Evolutionary conservation across 768 basidiomycete species (phyloP).

Genomic region (Macrocybe gigantea): DNA sequence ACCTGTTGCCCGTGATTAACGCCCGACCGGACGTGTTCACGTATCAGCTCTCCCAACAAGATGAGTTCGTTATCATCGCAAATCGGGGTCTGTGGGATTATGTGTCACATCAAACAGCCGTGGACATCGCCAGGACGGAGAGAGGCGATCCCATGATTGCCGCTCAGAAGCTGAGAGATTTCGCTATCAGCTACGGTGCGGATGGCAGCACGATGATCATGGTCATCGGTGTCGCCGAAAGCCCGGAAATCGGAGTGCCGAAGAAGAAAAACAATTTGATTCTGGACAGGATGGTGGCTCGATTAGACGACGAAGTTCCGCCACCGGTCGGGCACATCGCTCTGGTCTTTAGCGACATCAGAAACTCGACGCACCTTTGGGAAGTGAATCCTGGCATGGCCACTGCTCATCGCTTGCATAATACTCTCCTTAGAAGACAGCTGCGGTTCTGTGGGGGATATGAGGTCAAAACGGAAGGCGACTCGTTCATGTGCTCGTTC

Average conservation of each 20-base stretch:
- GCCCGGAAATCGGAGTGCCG: conserved; percentile 46
- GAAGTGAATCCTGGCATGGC: conserved; percentile 95
- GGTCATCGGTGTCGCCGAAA: conserved; percentile 81
- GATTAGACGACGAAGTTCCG: conserved; percentile 73
- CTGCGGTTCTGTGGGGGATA: conserved; percentile 91
- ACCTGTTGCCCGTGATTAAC: conserved; percentile 85
- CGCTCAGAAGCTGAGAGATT: conserved; percentile 93
- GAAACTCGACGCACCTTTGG: conserved; percentile 95
- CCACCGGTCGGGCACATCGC: conserved; percentile 86
- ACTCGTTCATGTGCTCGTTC: conserved; percentile 99
- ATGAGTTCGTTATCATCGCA: conserved; percentile 95
- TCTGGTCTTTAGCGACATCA: conserved; percentile 96
- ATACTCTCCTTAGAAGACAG: conserved; percentile 77
- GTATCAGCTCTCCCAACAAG: conserved; percentile 69
- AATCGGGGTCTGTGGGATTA: conserved; percentile 93
- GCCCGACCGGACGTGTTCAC: conserved; percentile 74
- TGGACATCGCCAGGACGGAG: conserved; percentile 86
- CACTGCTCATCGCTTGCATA: conserved; percentile 88
- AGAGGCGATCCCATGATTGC: conserved; percentile 64
- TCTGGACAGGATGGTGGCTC: conserved; percentile 52
- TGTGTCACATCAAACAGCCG: conserved; percentile 91
- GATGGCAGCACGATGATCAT: conserved; percentile 96
- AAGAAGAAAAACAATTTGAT: conserved; percentile 43
- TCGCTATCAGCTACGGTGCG: conserved; percentile 95
- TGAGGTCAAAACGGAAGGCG: conserved; percentile 99